A percentile compares a stretch with the other conserved stretches of the same genome.
phyloP scores from a whole-genome alignment of 306 rosid genomes.

The Malus asiatica region DNA sequence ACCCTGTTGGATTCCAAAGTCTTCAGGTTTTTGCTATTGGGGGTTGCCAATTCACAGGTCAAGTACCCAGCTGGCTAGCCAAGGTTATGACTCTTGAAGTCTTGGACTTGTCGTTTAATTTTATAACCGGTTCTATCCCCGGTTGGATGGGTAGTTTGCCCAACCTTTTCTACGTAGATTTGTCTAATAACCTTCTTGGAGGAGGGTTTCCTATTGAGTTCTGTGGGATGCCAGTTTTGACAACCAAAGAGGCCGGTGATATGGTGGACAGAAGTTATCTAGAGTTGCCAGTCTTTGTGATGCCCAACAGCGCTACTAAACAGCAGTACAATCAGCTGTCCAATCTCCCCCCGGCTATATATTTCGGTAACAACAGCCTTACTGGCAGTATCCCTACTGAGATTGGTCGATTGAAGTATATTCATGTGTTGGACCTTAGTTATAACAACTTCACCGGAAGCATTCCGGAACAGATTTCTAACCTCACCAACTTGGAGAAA shows the following conservation, averaged over 20 bases:
- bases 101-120: slow-evolving; percentile 69
- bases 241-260: slow-evolving; percentile 37
- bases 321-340: slow-evolving; percentile 84
- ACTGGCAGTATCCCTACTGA: slow-evolving; percentile 57
- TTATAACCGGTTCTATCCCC: slow-evolving; percentile 58
- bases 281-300: slow-evolving; percentile 80
- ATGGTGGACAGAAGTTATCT: slow-evolving; percentile 42
- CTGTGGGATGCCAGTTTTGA: slow-evolving; percentile 47
- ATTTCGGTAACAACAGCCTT: slow-evolving; percentile 54
- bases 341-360: slow-evolving; percentile 66
- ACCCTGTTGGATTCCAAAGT: slow-evolving; percentile 47
- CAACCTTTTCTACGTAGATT: slow-evolving; percentile 72
- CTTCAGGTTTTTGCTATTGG: slow-evolving; percentile 75
- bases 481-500: slow-evolving; percentile 65
- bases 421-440: slow-evolving; percentile 55
- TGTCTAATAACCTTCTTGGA: slow-evolving; percentile 49
- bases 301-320: slow-evolving; percentile 49
- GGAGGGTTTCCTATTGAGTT: slow-evolving; percentile 62
- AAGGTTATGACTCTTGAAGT: slow-evolving; percentile 58
- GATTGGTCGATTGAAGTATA: slow-evolving; percentile 56
- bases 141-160: slow-evolving; percentile 60
- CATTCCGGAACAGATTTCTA: slow-evolving; percentile 61
- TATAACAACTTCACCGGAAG: slow-evolving; percentile 60
- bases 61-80: slow-evolving; percentile 65
- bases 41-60: slow-evolving; percentile 60